Evolutionary conservation across 2,329 filamentous ascomycete genomes (phyloP).

Genomic region (Cladosporium oxysporum): DNA sequence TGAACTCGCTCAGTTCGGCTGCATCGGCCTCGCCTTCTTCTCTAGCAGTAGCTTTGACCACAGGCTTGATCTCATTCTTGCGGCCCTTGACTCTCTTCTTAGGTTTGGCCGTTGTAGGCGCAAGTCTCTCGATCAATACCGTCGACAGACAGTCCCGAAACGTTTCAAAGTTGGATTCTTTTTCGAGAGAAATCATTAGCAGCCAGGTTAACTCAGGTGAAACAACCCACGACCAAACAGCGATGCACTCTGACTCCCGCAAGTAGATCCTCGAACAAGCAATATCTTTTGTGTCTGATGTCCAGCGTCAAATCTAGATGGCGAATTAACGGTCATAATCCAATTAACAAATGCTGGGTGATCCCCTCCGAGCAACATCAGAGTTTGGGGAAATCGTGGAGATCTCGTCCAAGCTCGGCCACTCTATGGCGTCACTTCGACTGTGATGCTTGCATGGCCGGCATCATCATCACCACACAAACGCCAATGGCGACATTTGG

Average conservation of each 20-base stretch:
- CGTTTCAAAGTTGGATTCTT: conserved; percentile 60
- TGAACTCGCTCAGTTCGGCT: conserved; percentile 76
- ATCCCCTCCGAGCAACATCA: not conserved
- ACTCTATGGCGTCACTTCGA: conserved; percentile 12
- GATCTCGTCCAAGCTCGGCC: conserved; percentile 10
- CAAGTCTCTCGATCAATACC: conserved; percentile 64
- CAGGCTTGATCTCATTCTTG: conserved; percentile 43
- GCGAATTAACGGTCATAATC: too few species aligned
- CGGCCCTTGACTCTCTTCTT: conserved; percentile 46
- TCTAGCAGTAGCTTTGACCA: conserved; percentile 16
- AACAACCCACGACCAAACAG: not conserved
- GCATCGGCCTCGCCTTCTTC: conserved; percentile 45
- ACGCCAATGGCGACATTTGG: not conserved
- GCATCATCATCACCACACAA: conserved; percentile 12
- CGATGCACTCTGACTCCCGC: not conserved
- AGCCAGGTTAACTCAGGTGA: not conserved
- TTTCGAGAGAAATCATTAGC: conserved; percentile 37
- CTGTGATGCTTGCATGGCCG: not conserved
- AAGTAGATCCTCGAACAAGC: not conserved
- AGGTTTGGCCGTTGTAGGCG: conserved; percentile 47
- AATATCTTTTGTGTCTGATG: not conserved
- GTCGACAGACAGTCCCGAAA: conserved; percentile 76
- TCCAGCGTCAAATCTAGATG: not conserved
- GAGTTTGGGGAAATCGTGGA: conserved; percentile 12
- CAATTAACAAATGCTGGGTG: not conserved